These are phyloP conservation scores for Chaetomium sp. DNA, from an alignment of 2,329 filamentous ascomycete genomes.

Conservation along the genomic window DNA sequence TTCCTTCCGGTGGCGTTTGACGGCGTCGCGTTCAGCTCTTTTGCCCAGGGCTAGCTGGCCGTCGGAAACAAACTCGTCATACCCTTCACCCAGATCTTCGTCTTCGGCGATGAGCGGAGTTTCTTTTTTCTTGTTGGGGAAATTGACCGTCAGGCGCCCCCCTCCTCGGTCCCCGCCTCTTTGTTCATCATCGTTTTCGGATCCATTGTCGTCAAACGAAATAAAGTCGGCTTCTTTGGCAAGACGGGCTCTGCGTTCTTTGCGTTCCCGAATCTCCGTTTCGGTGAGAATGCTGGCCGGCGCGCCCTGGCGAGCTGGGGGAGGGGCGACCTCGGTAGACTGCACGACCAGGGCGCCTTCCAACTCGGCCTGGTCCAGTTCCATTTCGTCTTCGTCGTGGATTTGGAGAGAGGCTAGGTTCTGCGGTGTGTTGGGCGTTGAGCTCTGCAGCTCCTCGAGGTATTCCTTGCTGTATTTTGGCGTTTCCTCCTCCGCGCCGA, in stretches of 20 bases:
- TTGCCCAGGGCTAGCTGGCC: conserved; percentile 71
- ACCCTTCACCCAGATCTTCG: conserved; percentile 88
- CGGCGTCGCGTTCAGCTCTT: conserved; percentile 68
- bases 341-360: conserved; percentile 61
- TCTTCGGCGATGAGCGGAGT: conserved; percentile 76
- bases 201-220: conserved; percentile 52
- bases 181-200: conserved; percentile 34
- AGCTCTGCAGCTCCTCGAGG: conserved; percentile 75
- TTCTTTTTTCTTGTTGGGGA: conserved; percentile 55
- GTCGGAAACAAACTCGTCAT: conserved; percentile 86
- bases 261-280: conserved; percentile 83
- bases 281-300: conserved; percentile 62
- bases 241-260: conserved; percentile 75
- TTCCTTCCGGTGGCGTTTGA: conserved; percentile 59
- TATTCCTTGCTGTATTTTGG: conserved; percentile 84
- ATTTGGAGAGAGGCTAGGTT: conserved; percentile 44
- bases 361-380: conserved; percentile 53
- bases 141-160: conserved; percentile 12
- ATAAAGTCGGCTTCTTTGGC: conserved; percentile 64
- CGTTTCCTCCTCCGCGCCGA: conserved; percentile 55
- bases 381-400: conserved; percentile 44
- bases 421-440: conserved; percentile 76
- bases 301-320: conserved; percentile 17
- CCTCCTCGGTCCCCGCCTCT: conserved; percentile 8
- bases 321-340: conserved; percentile 33